A percentile compares a stretch with the other conserved stretches of the same genome.
phyloP scores from a whole-genome alignment of 495 filamentous ascomycete species.

The Pyrenula massariospora region DNA sequence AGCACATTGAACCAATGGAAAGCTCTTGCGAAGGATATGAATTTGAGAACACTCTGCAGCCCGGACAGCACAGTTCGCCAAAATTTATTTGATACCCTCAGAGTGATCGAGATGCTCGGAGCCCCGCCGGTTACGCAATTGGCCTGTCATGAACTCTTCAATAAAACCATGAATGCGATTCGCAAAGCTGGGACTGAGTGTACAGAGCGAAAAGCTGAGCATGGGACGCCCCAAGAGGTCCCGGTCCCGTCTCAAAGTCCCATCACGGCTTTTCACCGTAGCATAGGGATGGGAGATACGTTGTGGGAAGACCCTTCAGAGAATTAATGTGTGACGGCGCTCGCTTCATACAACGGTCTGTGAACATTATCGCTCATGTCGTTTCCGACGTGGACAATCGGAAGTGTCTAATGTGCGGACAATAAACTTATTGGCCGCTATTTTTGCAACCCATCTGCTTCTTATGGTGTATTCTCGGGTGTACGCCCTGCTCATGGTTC shows the following conservation, averaged over 20 bases:
- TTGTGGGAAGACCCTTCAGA: constrained; percentile 3
- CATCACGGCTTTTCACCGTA: not conserved
- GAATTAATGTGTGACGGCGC: constrained; percentile 8
- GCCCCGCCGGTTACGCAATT: constrained; percentile 25
- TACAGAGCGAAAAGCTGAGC: not conserved
- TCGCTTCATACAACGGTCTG: constrained; percentile 6
- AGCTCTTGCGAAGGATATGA: constrained; percentile 34
- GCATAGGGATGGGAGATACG: not conserved
- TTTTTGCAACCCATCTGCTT: too few species aligned
- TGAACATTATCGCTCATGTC: too few species aligned
- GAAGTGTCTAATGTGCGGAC: too few species aligned
- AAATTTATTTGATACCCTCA: constrained; percentile 37
- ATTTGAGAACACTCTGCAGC: constrained; percentile 41
- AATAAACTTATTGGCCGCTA: too few species aligned
- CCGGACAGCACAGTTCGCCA: constrained; percentile 42
- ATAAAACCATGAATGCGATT: not conserved
- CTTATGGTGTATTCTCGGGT: too few species aligned
- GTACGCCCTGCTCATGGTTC: too few species aligned
- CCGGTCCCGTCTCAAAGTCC: not conserved
- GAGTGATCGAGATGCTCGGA: constrained; percentile 41
- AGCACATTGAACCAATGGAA: constrained; percentile 42
- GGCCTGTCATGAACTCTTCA: constrained; percentile 23
- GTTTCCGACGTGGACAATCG: too few species aligned
- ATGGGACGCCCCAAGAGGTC: not conserved
- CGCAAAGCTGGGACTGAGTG: not conserved